A percentile compares a stretch with the other conserved stretches of the same genome.
Conservation (phyloP, 2,329 filamentous ascomycete species). For the Fusarium neocosmosporiellum region DNA sequence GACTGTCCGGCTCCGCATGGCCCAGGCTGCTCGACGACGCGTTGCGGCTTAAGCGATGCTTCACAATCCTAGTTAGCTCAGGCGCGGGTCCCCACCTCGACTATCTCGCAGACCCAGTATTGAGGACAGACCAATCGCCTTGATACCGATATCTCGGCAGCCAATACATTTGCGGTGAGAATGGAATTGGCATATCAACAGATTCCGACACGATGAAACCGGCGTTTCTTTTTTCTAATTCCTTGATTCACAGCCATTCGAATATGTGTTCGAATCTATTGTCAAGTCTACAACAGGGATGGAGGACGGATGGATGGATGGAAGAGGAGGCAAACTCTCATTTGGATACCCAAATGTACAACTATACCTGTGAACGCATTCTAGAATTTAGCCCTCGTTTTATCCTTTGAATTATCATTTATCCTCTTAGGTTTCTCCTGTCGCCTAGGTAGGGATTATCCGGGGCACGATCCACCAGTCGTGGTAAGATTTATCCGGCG, state of each 20-base stretch:
- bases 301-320: conserved; percentile 3
- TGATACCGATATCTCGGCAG: conserved; percentile 10
- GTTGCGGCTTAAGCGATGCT: conserved; percentile 45
- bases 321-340: conserved; percentile 25
- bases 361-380: conserved; percentile 31
- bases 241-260: conserved; percentile 3
- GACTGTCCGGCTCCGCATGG: conserved; percentile 73
- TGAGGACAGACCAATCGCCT: conserved; percentile 13
- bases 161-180: conserved; percentile 27
- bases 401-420: conserved; percentile 2
- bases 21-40: conserved; percentile 54
- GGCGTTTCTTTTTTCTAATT: conserved; percentile 28
- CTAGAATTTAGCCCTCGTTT: conserved; percentile 16
- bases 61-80: conserved; percentile 1
- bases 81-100: not conserved
- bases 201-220: conserved; percentile 17
- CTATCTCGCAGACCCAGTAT: conserved; percentile 16
- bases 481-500: conserved; percentile 66
- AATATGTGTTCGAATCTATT: conserved; percentile 1
- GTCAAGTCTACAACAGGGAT: conserved; percentile 12
- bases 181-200: conserved; percentile 15
- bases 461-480: conserved; percentile 74
- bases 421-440: not conserved
- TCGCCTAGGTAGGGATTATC: conserved; percentile 45
- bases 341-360: conserved; percentile 44